Evolutionary conservation across 2,329 filamentous ascomycete genomes (phyloP).

Genomic region (Penicillium hordei): DNA sequence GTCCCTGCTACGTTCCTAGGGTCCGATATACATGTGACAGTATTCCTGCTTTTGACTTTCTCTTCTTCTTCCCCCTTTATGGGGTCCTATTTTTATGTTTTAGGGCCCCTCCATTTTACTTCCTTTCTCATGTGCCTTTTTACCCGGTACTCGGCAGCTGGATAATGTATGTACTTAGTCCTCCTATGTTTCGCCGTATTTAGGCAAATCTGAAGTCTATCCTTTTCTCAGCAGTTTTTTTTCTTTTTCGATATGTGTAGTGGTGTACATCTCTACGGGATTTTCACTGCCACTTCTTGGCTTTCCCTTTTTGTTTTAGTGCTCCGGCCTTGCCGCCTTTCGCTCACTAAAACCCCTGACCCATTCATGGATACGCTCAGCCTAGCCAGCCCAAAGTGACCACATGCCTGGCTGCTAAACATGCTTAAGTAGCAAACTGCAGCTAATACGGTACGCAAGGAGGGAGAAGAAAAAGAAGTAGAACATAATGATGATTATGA

Average conservation of each 20-base stretch:
- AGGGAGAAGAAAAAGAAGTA: too few relatives aligned
- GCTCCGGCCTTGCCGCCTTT: background rate
- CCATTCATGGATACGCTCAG: too few relatives aligned
- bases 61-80: conserved; percentile 23
- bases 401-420: too few relatives aligned
- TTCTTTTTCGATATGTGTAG: conserved; percentile 12
- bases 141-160: conserved; percentile 31
- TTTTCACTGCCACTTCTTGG: too few relatives aligned
- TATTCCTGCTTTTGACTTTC: conserved; percentile 19
- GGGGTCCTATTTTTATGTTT: conserved; percentile 17
- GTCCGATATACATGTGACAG: conserved; percentile 30
- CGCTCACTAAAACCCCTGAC: too few relatives aligned
- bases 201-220: conserved; percentile 16
- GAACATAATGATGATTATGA: too few relatives aligned
- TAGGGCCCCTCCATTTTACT: conserved; percentile 15
- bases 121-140: conserved; percentile 28
- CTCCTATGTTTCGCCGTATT: conserved; percentile 19
- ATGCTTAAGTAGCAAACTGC: too few relatives aligned
- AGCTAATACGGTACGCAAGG: too few relatives aligned
- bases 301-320: background rate
- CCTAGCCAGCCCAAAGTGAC: too few relatives aligned
- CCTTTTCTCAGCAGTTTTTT: background rate
- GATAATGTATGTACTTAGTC: conserved; percentile 43
- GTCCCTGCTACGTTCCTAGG: conserved; percentile 45
- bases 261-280: background rate